Percentiles rank a stretch among this genome's conserved stretches.
Conservation (phyloP, 1,139 yeast species). For the Geotrichum bryndzae region DNA sequence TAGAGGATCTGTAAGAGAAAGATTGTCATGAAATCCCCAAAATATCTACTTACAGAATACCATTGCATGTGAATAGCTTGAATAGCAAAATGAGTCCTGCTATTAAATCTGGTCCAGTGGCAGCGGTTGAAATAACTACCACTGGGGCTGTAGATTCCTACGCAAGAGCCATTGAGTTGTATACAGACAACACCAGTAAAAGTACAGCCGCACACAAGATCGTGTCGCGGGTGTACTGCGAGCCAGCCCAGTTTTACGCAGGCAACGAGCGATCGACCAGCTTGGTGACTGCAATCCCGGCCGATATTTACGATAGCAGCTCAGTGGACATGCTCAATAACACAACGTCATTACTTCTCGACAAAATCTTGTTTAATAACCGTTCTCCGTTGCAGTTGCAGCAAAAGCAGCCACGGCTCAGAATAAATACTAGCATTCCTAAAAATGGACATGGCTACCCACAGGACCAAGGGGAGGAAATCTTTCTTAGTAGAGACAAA, state of each 20-base stretch:
- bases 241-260: slow-evolving; percentile 17
- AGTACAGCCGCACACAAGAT: neutral
- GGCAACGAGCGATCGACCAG: slow-evolving; percentile 18
- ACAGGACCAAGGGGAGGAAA: neutral
- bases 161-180: neutral
- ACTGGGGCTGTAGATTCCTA: neutral
- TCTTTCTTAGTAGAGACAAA: neutral
- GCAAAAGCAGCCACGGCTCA: neutral
- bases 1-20: slow-evolving; percentile 1
- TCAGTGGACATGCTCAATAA: slow-evolving; percentile 3
- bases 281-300: slow-evolving; percentile 15
- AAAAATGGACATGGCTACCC: neutral
- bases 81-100: neutral
- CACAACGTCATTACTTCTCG: slow-evolving; percentile 1
- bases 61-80: slow-evolving; percentile 3
- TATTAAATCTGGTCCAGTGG: neutral
- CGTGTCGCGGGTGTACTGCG: slow-evolving; percentile 6
- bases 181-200: neutral
- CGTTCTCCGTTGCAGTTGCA: neutral
- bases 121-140: neutral
- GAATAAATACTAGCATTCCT: neutral
- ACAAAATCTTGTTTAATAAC: neutral
- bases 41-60: neutral
- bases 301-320: slow-evolving; percentile 1
- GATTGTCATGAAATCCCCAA: neutral